phyloP scores from a whole-genome alignment of 2,329 filamentous ascomycete species.

The Thielaviopsis euricoi region DNA sequence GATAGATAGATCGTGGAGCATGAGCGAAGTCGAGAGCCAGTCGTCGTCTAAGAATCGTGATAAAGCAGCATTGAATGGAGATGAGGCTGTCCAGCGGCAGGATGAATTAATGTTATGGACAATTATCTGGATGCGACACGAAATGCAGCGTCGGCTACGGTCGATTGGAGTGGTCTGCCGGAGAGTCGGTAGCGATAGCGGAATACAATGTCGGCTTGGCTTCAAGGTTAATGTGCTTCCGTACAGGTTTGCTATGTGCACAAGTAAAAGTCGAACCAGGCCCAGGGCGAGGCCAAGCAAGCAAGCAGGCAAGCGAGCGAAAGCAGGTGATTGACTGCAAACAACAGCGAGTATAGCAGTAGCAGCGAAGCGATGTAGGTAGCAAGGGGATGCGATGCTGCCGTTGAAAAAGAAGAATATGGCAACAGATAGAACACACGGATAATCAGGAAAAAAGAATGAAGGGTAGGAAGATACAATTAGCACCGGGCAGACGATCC shows the following conservation, averaged over 20 bases:
- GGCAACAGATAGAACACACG: background rate
- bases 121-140: background rate
- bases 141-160: background rate
- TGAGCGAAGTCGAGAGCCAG: background rate
- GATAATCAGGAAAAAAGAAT: background rate
- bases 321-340: too few relatives aligned
- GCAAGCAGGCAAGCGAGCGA: background rate
- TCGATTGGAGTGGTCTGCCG: background rate
- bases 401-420: background rate
- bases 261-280: background rate
- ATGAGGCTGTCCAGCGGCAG: background rate
- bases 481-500: background rate
- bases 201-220: background rate
- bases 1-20: background rate
- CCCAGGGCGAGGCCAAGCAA: background rate
- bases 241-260: background rate
- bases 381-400: background rate
- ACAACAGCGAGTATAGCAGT: background rate
- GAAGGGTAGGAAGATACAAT: background rate
- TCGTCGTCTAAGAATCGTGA: background rate
- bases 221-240: background rate
- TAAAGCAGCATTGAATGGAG: background rate
- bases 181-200: background rate
- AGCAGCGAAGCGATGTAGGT: background rate
- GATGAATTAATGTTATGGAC: background rate